A percentile compares a stretch with the other conserved stretches of the same genome.
phyloP scores from a whole-genome alignment of 163 green algal genomes.

The Botryococcus braunii region DNA sequence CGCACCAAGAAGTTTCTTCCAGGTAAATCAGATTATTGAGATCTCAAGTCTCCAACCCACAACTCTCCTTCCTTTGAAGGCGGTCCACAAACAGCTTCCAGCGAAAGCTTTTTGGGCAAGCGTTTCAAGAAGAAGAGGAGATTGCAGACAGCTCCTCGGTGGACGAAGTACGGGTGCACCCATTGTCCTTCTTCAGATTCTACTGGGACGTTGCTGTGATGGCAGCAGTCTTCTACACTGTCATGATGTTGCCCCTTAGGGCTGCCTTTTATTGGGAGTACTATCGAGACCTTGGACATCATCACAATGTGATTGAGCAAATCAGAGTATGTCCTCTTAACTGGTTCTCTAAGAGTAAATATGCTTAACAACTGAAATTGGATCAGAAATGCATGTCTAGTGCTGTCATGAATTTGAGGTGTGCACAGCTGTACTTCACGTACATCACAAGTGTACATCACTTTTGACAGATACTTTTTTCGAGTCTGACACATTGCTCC shows the following conservation, averaged over 20 bases:
- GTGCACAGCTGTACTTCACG: too few species aligned
- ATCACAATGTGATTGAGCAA: slow-evolving; percentile 19
- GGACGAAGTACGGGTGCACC: slow-evolving; percentile 17
- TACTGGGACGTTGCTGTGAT: slow-evolving; percentile 25
- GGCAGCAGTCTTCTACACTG: slow-evolving; percentile 16
- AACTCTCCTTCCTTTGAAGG: too few species aligned
- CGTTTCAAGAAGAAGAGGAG: background rate
- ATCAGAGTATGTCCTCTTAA: slow-evolving; percentile 8
- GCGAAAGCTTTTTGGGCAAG: slow-evolving; percentile 20
- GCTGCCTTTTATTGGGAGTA: slow-evolving; percentile 20
- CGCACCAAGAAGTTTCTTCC: background rate
- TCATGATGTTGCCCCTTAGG: slow-evolving; percentile 21
- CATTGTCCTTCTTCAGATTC: slow-evolving; percentile 11
- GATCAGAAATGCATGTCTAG: background rate
- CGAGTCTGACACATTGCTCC: background rate
- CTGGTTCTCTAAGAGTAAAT: too few species aligned
- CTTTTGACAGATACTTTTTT: background rate
- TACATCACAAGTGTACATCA: background rate
- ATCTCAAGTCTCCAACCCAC: too few species aligned
- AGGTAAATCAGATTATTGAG: background rate
- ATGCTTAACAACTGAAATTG: background rate
- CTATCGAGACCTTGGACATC: slow-evolving; percentile 11
- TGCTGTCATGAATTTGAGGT: too few species aligned
- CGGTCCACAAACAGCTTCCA: slow-evolving; percentile 18
- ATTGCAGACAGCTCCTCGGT: background rate